A percentile compares a stretch with the other conserved stretches of the same genome.
Conservation (phyloP, 2,329 filamentous ascomycete genomes). For the Zymoseptoria passerinii region DNA sequence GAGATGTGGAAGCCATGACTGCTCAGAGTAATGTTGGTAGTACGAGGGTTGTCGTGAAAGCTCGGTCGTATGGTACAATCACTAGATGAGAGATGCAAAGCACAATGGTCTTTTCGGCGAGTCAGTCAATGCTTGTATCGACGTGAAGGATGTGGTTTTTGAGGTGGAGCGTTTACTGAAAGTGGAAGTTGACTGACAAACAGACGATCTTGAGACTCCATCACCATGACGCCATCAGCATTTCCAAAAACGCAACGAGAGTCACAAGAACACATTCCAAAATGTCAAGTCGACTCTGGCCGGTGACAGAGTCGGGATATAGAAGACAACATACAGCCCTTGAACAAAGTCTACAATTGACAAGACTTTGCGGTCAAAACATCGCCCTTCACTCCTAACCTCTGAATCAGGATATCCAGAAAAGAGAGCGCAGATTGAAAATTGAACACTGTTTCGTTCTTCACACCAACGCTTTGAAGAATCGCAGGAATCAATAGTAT, state of each 20-base stretch:
- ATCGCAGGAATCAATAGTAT: background rate
- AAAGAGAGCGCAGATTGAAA: too few relatives aligned
- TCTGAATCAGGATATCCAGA: too few relatives aligned
- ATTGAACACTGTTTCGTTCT: too few relatives aligned
- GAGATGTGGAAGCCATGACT: slow-evolving; percentile 38
- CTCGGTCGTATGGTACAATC: background rate
- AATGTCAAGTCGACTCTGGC: too few relatives aligned
- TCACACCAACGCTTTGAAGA: background rate
- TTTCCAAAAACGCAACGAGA: background rate
- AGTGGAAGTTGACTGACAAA: background rate
- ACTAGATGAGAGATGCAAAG: background rate
- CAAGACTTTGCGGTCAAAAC: too few relatives aligned
- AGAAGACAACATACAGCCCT: too few relatives aligned
- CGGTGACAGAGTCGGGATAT: too few relatives aligned
- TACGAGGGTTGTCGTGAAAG: background rate
- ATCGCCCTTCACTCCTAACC: too few relatives aligned
- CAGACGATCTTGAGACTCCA: background rate
- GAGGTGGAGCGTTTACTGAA: background rate
- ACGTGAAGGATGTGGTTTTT: background rate
- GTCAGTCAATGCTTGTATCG: background rate
- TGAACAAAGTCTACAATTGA: too few relatives aligned
- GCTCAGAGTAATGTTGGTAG: background rate
- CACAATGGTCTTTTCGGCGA: background rate
- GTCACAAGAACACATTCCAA: too few relatives aligned
- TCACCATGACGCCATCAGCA: background rate